These are phyloP conservation scores for Epichloe coenophiala DNA, from an alignment of 2,329 filamentous ascomycete genomes.

Conservation along the genomic window DNA sequence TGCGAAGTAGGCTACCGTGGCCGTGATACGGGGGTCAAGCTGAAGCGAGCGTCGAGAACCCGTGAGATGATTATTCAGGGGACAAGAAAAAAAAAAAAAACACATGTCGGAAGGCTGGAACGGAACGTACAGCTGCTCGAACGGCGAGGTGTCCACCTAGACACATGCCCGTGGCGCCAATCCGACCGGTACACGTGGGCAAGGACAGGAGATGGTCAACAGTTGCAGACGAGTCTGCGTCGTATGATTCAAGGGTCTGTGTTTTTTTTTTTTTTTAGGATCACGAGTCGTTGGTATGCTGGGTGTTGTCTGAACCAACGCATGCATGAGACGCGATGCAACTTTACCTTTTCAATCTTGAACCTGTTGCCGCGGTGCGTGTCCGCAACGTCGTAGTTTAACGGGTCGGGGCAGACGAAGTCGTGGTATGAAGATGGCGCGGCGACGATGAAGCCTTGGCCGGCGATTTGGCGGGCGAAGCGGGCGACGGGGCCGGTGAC, in stretches of 20 bases:
- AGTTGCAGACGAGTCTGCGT: constrained; percentile 57
- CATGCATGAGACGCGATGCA: too few species aligned
- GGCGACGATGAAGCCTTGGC: constrained; percentile 85
- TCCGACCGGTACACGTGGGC: constrained; percentile 65
- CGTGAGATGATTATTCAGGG: not conserved
- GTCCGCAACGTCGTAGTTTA: constrained; percentile 76
- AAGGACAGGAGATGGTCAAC: constrained; percentile 59
- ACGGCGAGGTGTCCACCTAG: constrained; percentile 75
- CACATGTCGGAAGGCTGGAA: constrained; percentile 1
- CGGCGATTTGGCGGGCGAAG: constrained; percentile 82
- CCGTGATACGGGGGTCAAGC: constrained; percentile 63
- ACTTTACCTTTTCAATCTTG: constrained; percentile 61
- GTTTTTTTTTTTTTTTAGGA: not conserved
- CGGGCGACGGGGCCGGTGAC: constrained; percentile 83
- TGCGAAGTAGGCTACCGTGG: constrained; percentile 78
- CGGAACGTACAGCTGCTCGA: constrained; percentile 37
- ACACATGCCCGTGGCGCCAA: constrained; percentile 82
- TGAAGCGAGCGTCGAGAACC: constrained; percentile 13
- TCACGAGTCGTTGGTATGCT: not conserved
- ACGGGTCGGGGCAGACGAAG: constrained; percentile 71
- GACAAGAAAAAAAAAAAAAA: not conserved
- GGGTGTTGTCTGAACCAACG: too few species aligned
- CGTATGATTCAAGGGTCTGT: constrained; percentile 71
- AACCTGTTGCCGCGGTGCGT: constrained; percentile 79
- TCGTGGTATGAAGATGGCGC: constrained; percentile 88